phyloP scores from a whole-genome alignment of 2,329 filamentous ascomycete genomes.

The Trichophyton mentagrophytes region DNA sequence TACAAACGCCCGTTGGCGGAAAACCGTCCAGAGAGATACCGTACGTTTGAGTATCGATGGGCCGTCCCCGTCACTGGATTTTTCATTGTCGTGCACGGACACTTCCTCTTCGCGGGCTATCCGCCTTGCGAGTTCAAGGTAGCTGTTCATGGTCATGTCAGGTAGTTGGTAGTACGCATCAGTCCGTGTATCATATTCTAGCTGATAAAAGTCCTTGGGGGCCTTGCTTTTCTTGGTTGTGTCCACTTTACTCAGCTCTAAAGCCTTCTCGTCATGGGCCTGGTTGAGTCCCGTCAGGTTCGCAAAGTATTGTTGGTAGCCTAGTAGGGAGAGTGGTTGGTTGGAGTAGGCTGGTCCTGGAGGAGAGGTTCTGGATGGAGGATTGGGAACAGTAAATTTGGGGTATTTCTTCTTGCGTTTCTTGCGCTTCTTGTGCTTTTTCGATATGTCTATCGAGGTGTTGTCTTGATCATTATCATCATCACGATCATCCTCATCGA shows the following conservation, averaged over 20 bases:
- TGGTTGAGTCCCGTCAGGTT: slow-evolving; percentile 89
- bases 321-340: slow-evolving; percentile 64
- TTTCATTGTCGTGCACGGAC: background rate
- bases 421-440: slow-evolving; percentile 33
- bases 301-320: slow-evolving; percentile 84
- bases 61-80: background rate
- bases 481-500: slow-evolving; percentile 1
- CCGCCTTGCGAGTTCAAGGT: slow-evolving; percentile 63
- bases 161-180: slow-evolving; percentile 62
- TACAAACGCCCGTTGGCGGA: slow-evolving; percentile 14
- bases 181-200: slow-evolving; percentile 75
- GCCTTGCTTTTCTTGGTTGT: slow-evolving; percentile 13
- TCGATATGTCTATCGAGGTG: slow-evolving; percentile 13
- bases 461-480: slow-evolving; percentile 18
- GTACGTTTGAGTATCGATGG: background rate
- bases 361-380: slow-evolving; percentile 56
- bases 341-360: slow-evolving; percentile 85
- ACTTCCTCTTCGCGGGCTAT: slow-evolving; percentile 42
- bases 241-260: slow-evolving; percentile 40
- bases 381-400: slow-evolving; percentile 52
- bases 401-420: slow-evolving; percentile 42
- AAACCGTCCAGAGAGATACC: slow-evolving; percentile 13
- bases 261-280: slow-evolving; percentile 27
- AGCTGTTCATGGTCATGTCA: slow-evolving; percentile 75
- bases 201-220: slow-evolving; percentile 46